A percentile compares a stretch with the other conserved stretches of the same genome.
These are phyloP conservation scores for Lathyrus aphaca DNA, from an alignment of 306 rosid genomes.

Conservation along the genomic window DNA sequence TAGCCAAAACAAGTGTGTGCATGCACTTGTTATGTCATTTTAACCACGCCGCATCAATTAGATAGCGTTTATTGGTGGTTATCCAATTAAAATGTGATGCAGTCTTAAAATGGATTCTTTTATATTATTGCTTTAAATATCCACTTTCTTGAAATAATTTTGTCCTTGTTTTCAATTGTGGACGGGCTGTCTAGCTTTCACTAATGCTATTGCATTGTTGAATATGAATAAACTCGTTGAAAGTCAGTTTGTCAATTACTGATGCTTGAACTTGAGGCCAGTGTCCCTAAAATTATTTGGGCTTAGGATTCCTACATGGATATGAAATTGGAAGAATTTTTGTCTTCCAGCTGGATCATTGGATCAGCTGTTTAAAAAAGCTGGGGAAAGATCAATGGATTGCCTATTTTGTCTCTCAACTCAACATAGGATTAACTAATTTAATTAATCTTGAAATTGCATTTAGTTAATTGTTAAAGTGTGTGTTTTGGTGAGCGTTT, in stretches of 20 bases:
- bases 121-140: neutral
- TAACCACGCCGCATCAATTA: neutral
- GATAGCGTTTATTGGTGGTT: neutral
- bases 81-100: neutral
- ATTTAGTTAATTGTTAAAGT: neutral
- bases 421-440: neutral
- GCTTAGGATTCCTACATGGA: neutral
- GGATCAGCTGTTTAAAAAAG: neutral
- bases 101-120: neutral
- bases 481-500: neutral
- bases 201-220: neutral
- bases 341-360: neutral
- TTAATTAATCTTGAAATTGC: neutral
- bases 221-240: neutral
- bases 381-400: neutral
- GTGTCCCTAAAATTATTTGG: neutral
- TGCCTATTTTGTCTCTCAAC: neutral
- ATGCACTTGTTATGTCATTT: constrained; percentile 20
- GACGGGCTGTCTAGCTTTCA: neutral
- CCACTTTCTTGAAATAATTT: neutral
- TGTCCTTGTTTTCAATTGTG: neutral
- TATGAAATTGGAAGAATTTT: neutral
- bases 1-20: neutral
- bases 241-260: neutral
- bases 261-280: neutral